These are phyloP conservation scores for Byssochlamys sp. DNA, from an alignment of 2,329 filamentous ascomycete species.

Conservation along the genomic window DNA sequence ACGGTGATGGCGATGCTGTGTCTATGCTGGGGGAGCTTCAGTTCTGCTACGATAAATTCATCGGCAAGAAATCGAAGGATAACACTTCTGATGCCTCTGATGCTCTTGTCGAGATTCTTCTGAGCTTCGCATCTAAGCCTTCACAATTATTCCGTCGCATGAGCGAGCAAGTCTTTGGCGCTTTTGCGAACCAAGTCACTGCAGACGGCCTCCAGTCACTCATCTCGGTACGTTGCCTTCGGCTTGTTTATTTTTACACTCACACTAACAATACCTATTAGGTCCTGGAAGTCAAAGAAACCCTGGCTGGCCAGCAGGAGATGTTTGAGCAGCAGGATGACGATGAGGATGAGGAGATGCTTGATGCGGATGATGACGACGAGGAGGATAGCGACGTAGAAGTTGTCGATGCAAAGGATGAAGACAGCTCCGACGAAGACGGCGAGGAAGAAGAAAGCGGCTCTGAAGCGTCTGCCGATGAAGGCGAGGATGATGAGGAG, in stretches of 20 bases:
- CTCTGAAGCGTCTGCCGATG: conserved; percentile 33
- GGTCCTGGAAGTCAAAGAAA: conserved; percentile 71
- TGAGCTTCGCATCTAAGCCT: conserved; percentile 80
- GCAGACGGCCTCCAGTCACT: conserved; percentile 59
- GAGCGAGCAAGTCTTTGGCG: conserved; percentile 76
- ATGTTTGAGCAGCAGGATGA: conserved; percentile 67
- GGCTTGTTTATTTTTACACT: background rate
- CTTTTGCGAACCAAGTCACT: conserved; percentile 68
- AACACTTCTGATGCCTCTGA: conserved; percentile 49
- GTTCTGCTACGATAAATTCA: conserved; percentile 59
- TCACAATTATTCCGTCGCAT: conserved; percentile 78
- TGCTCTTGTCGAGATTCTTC: conserved; percentile 72
- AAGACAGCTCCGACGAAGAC: conserved; percentile 9
- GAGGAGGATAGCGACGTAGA: conserved; percentile 33
- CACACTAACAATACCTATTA: conserved; percentile 36
- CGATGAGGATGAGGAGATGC: conserved; percentile 47
- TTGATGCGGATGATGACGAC: conserved; percentile 35
- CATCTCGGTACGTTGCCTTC: conserved; percentile 31
- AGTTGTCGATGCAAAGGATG: conserved; percentile 31
- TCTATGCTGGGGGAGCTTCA: conserved; percentile 74
- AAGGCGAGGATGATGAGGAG: conserved; percentile 42
- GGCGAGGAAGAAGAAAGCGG: conserved; percentile 18
- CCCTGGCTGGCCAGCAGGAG: conserved; percentile 69
- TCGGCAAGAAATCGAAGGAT: conserved; percentile 42
- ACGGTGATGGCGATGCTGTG: conserved; percentile 76